Evolutionary conservation across 179 eudicot genomes (phyloP), one percentile per base, ranked within the genome.

Genomic region (Carnegiea gigantea): DNA sequence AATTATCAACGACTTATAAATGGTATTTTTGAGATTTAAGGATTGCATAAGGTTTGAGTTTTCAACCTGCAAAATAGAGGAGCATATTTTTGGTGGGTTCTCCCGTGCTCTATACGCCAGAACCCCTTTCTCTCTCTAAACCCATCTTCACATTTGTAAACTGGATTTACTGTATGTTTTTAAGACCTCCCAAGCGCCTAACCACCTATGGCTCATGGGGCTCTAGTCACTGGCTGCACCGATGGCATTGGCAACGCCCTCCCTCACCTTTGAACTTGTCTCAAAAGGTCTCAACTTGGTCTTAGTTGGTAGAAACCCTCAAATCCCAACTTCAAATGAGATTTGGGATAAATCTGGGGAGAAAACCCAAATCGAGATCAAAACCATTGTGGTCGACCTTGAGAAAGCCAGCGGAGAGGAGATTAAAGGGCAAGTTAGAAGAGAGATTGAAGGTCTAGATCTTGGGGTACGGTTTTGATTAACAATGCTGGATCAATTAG

Each of bases 231-330:
- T 8, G 92, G 92, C 53, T 81, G 85, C 38, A 89, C 93, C 0
- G 92, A 91, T 43, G 92, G 92, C 0, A 91, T 91, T 5, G 93
- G 92, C 5, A 88, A 82, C 82, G 83, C 90, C 28, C 71, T 89
- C 3, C 36, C 71, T 91, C 3, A 78, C 86, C 0, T 78, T 88
- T 18, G 89, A 91, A 15, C 73, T 91, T 6, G 92, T 92, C 5
- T 81, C 89, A 0, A 70, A 77, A 54, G 92, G 90, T 36, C 89
- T 91, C 14, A 86, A 86, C 64, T 43, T 89, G 11, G 82, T 89
- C 48, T 78, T 91, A 21, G 84, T 89, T 2, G 89, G 89, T 36
- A 79, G 89, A 84, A 88, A 87, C 87, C 65, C 79, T 0, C 9
- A n/a, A 83, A 62, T 48, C n/a, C n/a, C 79, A 3, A 79, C 88